These are phyloP conservation scores for Ceratobasidium sp. DNA, from an alignment of 1,284 basidiomycete genomes.

Conservation along the genomic window DNA sequence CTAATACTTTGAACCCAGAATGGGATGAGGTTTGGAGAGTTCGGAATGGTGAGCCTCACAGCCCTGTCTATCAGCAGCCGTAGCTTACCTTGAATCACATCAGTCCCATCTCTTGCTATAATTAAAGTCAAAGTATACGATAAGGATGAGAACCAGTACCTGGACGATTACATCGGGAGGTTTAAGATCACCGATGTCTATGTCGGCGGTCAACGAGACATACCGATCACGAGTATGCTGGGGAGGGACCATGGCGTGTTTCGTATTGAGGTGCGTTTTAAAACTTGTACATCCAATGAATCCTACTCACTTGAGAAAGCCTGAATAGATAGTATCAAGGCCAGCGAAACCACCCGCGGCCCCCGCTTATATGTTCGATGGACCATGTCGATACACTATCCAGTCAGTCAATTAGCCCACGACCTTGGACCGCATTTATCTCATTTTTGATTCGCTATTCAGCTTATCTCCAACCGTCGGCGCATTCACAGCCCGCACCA, in stretches of 20 bases:
- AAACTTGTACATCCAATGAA: not conserved
- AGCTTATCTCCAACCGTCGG: constrained; percentile 35
- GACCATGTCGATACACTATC: constrained; percentile 73
- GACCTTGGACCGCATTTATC: constrained; percentile 57
- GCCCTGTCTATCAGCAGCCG: not conserved
- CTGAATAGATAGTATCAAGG: constrained; percentile 57
- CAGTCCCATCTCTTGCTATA: constrained; percentile 68
- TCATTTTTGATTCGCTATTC: not conserved
- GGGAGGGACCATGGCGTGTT: constrained; percentile 64
- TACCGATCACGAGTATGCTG: constrained; percentile 64
- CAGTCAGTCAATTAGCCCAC: constrained; percentile 73
- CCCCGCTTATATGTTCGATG: constrained; percentile 72
- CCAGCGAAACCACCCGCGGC: constrained; percentile 56
- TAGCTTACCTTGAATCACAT: constrained; percentile 62
- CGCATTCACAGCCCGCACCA: constrained; percentile 35
- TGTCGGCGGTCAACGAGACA: constrained; percentile 68
- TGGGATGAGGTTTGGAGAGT: constrained; percentile 76
- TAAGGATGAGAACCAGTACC: constrained; percentile 68
- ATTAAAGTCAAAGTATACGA: constrained; percentile 69
- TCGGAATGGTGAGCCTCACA: constrained; percentile 14
- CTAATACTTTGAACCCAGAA: constrained; percentile 67
- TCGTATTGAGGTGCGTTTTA: constrained; percentile 67
- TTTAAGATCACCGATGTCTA: constrained; percentile 62
- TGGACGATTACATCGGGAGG: constrained; percentile 73
- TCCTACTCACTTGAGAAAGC: not conserved